phyloP scores from a whole-genome alignment of 2,329 filamentous ascomycete genomes.

The Blastomyces parvus region DNA sequence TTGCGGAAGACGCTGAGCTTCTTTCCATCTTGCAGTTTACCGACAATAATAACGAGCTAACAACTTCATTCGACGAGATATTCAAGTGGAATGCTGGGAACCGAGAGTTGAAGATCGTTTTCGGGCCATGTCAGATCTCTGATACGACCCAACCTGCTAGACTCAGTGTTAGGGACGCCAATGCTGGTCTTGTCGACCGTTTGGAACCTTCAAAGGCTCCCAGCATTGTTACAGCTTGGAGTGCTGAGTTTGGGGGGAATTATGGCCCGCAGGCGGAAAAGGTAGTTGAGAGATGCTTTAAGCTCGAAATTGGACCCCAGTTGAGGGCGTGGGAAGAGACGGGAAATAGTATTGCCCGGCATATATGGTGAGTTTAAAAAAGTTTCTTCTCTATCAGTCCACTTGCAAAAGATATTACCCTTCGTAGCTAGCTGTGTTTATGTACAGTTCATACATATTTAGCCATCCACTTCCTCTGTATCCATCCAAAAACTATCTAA shows the following conservation, averaged over 20 bases:
- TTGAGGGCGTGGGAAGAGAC: conserved; percentile 58
- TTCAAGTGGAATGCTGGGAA: conserved; percentile 38
- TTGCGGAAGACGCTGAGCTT: conserved; percentile 41
- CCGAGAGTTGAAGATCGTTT: conserved; percentile 35
- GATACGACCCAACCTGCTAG: not conserved
- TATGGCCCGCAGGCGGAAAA: conserved; percentile 39
- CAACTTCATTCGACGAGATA: conserved; percentile 33
- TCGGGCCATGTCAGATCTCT: conserved; percentile 17
- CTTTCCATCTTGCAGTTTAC: conserved; percentile 22
- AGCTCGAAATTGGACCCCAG: conserved; percentile 19
- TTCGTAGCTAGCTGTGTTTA: not conserved
- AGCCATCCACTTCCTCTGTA: not conserved
- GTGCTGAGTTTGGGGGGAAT: conserved; percentile 33
- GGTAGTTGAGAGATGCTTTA: conserved; percentile 48
- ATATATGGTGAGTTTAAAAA: conserved; percentile 50
- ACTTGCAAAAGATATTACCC: not conserved
- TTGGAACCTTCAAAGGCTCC: conserved; percentile 24
- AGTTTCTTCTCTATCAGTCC: not conserved
- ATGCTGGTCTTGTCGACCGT: conserved; percentile 21
- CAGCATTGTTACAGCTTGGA: conserved; percentile 51
- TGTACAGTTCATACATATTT: not conserved
- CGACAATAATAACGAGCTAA: conserved; percentile 7
- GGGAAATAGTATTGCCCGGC: conserved; percentile 61
- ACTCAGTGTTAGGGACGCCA: conserved; percentile 4
- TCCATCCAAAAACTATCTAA: not conserved